Evolutionary conservation across 2,329 filamentous ascomycete genomes (phyloP), one percentile per base, ranked within the genome.

Genomic region (Botrytis cinerea): DNA sequence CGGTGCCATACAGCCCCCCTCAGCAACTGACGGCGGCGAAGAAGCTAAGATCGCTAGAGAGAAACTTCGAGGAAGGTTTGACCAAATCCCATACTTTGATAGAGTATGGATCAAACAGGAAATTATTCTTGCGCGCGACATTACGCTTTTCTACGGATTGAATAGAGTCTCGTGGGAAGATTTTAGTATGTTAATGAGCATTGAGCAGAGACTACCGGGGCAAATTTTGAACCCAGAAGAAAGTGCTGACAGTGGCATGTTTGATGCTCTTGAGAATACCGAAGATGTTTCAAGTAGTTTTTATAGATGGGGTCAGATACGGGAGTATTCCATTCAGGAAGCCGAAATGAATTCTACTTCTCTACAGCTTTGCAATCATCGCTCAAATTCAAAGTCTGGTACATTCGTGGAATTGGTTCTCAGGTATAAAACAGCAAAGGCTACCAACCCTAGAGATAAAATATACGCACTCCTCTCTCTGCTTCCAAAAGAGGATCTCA

Each of bases 391-490:
- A 43, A 43, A 43, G 38, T 59, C 38, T 10, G 51, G 35, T 5
- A 57, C 66, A 4, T 69, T 69, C 10, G 38, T 69, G 8, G 38
- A 69, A 14, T 32, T 69, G 10, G 48, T 69, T 32, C 38, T 69
- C 38, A 28, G 66, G 8, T 69, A 69, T 32, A 25, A 48, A 22
- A 57, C 35, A 22, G 48, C 66, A 16, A 69, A 57, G 10, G 51
- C 54, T 46, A 71, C 54, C 32, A 51, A 71, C n/a, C 28, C 59
- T 12, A 45, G 69, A 12, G 69, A 71, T 28, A 71, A 71, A 10
- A 51, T 71, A 22, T 71, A 71, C n/a, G 69, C 69, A 12, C 69
- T 71, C n/a, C 69, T 71, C 59, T 63, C 69, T 20, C 69, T 71
- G 32, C 28, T 63, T 20, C 59, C 69, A n/a, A 35, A 63, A 35